Base-by-base conservation (phyloP, 192 early-diverging fungal genomes). In the Gamsiella multidivaricata region DNA sequence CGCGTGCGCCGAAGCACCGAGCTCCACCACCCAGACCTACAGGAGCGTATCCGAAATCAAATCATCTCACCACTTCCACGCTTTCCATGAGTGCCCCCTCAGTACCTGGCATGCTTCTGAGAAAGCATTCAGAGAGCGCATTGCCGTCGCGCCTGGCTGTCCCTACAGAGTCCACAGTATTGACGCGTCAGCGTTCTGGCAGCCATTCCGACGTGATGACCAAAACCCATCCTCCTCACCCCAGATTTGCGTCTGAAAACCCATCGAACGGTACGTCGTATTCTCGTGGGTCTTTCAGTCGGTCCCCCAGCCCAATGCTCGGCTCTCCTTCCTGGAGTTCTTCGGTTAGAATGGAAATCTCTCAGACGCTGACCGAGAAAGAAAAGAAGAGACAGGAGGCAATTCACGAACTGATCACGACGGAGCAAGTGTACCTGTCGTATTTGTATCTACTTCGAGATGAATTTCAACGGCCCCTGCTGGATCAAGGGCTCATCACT, bases 301-400 rank as follows among this genome's bases (percentile, higher is more conserved):
- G 71, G 2, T 52, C 71, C 11, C 26, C 71, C 20, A 66, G 63
- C 43, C 71, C 63, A 4, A 49, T 53, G n/a, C 56, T 63, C 0
- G 36, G 18, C 12, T 52, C 71, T 0, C 31, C 63, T 11, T 66
- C 63, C 7, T 89, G 89, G 89, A 82, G 81, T 29, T 71, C 81
- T 9, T 66, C 74, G 2, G 80, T 91, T 57, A 84, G 84, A 42
- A 78, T 81, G 23, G 26, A 69, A 18, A 65, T 82, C 2, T 47
- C 90, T 3, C 61, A 82, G 20, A 65, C 69, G 20, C 70, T 92
- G 9, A 57, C 80, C 55, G 60, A 81, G 26, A 89, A 92, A 22
- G 93, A 94, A 37, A 75, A 85, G 22, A 93, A 89, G 69, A 82
- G 94, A 12, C 92, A 92, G 62, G 94, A 95, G 69, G 91, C 92